Conservation (phyloP, 257 asterid genomes). For the Scutellaria galericulata region DNA sequence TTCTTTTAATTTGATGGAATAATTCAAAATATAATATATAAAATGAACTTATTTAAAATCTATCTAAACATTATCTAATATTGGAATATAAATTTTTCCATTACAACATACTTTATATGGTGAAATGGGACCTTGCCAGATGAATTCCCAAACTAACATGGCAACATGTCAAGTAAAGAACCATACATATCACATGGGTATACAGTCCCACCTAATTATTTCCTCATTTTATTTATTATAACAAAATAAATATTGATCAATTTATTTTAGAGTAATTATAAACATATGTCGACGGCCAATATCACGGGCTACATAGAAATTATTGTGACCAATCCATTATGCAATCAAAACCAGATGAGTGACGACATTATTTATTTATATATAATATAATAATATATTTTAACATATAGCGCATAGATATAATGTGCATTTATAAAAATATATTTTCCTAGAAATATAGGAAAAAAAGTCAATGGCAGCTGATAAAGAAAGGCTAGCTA, state of each 20-base stretch:
- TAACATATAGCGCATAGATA: background rate
- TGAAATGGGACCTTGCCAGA: slow-evolving; percentile 52
- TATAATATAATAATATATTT: too few species aligned
- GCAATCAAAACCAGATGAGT: too few species aligned
- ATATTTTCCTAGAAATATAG: background rate
- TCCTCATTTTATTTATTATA: slow-evolving; percentile 3
- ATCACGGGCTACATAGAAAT: background rate
- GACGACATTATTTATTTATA: too few species aligned
- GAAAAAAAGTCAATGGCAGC: slow-evolving; percentile 30
- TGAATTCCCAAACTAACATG: slow-evolving; percentile 45
- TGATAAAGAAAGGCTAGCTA: slow-evolving; percentile 16
- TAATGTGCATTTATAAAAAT: background rate
- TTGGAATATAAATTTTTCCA: background rate
- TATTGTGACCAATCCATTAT: background rate
- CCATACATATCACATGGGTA: slow-evolving; percentile 61
- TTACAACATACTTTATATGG: slow-evolving; percentile 37
- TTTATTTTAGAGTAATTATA: background rate
- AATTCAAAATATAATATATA: too few species aligned
- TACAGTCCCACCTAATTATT: slow-evolving; percentile 4
- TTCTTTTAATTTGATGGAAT: too few species aligned
- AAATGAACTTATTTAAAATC: too few species aligned
- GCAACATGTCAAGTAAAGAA: slow-evolving; percentile 46
- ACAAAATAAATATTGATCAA: background rate
- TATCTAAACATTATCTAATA: background rate
- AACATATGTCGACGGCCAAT: slow-evolving; percentile 1